These are phyloP conservation scores for Fusarium sulawesiense DNA, from an alignment of 2,329 filamentous ascomycete species.

Conservation along the genomic window DNA sequence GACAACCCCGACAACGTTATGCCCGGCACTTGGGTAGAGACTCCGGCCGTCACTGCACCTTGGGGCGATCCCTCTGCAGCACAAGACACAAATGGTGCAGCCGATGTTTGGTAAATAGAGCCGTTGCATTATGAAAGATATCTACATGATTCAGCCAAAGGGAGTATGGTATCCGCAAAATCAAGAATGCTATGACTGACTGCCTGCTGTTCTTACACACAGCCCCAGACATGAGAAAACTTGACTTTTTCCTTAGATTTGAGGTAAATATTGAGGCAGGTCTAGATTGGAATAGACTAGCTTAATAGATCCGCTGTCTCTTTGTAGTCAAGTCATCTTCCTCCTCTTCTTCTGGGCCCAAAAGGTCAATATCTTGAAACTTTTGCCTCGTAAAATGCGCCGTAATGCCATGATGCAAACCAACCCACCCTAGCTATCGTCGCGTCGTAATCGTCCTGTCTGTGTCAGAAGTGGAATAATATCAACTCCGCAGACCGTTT, in stretches of 20 bases:
- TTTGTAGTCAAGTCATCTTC: background rate
- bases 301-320: background rate
- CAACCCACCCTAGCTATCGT: slow-evolving; percentile 19
- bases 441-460: slow-evolving; percentile 25
- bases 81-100: slow-evolving; percentile 47
- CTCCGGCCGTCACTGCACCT: slow-evolving; percentile 1
- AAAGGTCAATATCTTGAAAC: background rate
- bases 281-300: background rate
- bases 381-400: slow-evolving; percentile 14
- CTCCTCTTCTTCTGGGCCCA: background rate
- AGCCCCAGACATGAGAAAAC: background rate
- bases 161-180: slow-evolving; percentile 37
- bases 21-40: slow-evolving; percentile 49
- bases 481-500: slow-evolving; percentile 16
- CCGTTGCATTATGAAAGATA: slow-evolving; percentile 14
- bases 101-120: slow-evolving; percentile 23
- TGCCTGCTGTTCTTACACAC: slow-evolving; percentile 18
- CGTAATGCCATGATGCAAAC: slow-evolving; percentile 15
- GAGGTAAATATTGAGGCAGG: background rate
- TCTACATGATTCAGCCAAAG: slow-evolving; percentile 27
- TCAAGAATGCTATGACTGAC: slow-evolving; percentile 26
- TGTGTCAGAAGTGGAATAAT: slow-evolving; percentile 25
- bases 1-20: slow-evolving; percentile 45
- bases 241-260: background rate
- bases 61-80: slow-evolving; percentile 51